Evolutionary conservation across 192 early-diverging fungal genomes (phyloP).

Genomic region (Linderina pennispora): DNA sequence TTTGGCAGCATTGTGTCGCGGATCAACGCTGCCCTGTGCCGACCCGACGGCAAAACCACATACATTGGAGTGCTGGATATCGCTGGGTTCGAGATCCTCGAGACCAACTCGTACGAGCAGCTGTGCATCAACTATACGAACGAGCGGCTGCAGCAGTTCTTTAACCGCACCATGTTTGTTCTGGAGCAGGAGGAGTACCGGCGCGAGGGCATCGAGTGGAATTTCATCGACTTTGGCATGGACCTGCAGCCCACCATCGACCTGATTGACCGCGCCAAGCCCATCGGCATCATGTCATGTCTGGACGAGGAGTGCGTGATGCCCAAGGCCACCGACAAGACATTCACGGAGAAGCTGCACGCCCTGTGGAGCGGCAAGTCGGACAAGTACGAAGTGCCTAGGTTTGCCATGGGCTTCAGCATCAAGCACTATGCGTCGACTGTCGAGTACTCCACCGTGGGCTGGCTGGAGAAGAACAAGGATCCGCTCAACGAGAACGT

Average conservation of each 20-base stretch:
- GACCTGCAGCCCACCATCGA: constrained; percentile 98
- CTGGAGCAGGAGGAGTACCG: constrained; percentile 98
- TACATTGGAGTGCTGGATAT: constrained; percentile 99
- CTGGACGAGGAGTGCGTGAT: constrained; percentile 99
- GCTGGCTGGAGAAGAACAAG: constrained; percentile 99
- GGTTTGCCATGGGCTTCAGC: constrained; percentile 86
- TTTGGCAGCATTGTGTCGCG: constrained; percentile 85
- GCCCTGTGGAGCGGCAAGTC: constrained; percentile 83
- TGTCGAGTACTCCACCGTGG: constrained; percentile 85
- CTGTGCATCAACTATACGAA: constrained; percentile 99
- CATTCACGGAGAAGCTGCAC: constrained; percentile 89
- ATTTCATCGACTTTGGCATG: constrained; percentile 95
- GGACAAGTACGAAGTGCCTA: constrained; percentile 78
- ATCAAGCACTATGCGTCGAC: constrained; percentile 93
- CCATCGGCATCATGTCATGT: constrained; percentile 92
- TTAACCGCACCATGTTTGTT: constrained; percentile 99
- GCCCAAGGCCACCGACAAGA: constrained; percentile 91
- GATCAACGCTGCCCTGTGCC: constrained; percentile 69
- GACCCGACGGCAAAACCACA: constrained; percentile 61
- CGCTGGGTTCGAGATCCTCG: constrained; percentile 98
- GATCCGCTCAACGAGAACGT: constrained; percentile 96
- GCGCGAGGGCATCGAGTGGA: constrained; percentile 96
- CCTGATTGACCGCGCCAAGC: constrained; percentile 95
- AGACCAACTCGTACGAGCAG: constrained; percentile 97
- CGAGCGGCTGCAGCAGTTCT: constrained; percentile 98